These are phyloP conservation scores for Ophiocordyceps camponoti-rufipedis DNA, from an alignment of 2,329 filamentous ascomycete species.

Conservation along the genomic window DNA sequence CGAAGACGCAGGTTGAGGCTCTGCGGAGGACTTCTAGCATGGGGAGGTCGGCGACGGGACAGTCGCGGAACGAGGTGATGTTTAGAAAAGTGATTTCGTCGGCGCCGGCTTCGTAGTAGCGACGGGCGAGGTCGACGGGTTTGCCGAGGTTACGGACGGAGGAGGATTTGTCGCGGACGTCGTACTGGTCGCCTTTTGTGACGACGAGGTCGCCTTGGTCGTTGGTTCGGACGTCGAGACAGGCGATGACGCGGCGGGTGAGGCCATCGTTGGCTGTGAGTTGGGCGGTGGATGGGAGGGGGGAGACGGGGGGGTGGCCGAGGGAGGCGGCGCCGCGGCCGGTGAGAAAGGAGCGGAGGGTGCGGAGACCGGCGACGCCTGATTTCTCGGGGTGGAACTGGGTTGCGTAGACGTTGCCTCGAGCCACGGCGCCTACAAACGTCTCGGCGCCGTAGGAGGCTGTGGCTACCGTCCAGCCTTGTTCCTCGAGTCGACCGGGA, in stretches of 20 bases:
- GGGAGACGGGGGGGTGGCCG: not conserved
- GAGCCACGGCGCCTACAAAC: constrained; percentile 80
- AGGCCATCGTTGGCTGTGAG: constrained; percentile 40
- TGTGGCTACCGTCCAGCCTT: constrained; percentile 86
- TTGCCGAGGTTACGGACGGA: constrained; percentile 85
- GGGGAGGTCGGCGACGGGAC: constrained; percentile 74
- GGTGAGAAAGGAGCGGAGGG: constrained; percentile 73
- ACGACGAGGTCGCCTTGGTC: constrained; percentile 90
- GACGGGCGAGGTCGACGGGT: constrained; percentile 82
- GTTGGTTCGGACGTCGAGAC: constrained; percentile 87
- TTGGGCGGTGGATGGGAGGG: constrained; percentile 1
- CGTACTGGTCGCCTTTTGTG: constrained; percentile 97
- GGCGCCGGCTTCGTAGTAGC: constrained; percentile 90
- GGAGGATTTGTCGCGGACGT: constrained; percentile 73
- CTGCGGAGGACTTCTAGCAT: constrained; percentile 88
- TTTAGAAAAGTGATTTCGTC: constrained; percentile 97
- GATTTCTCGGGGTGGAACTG: constrained; percentile 99
- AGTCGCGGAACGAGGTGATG: constrained; percentile 95
- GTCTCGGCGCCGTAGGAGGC: constrained; percentile 74
- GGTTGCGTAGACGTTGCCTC: constrained; percentile 71
- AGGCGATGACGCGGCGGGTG: constrained; percentile 87
- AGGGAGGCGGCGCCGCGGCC: constrained; percentile 42
- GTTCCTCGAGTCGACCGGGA: constrained; percentile 52
- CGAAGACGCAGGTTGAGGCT: constrained; percentile 83
- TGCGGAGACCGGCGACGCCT: constrained; percentile 69